Evolutionary conservation across 2,329 filamentous ascomycete species (phyloP), one percentile per base, ranked within the genome.

Genomic region (Botrytis elliptica): DNA sequence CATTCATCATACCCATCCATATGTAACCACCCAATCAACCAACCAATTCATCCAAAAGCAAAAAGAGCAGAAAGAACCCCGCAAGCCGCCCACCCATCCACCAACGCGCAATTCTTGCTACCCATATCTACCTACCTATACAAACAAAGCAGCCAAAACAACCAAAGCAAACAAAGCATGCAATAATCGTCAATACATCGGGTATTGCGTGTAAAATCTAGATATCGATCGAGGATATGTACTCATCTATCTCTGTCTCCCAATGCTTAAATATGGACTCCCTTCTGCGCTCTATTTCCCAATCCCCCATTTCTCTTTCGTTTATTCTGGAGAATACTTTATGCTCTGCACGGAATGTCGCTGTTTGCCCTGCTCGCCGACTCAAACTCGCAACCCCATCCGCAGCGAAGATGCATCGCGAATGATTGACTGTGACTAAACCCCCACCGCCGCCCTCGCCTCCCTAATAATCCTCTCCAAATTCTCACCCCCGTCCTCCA

Each of bases 401-500:
- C 25, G 36, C 10, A 62, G 22, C 36, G 6, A 4, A 14, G 1
- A 44, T 16, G 16, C 29, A n/a, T 12, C 3, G 25, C 33, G 8
- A 52, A n/a, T 52, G 40, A 38, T 6, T 22, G 9, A 12, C 22
- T 22, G 6, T 18, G 2, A 40, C n/a, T 64, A 65, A 66, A 55
- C 70, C 36, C 66, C 72, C 38, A 73, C 46, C 49, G 57, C 59
- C 1, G 60, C 67, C 38, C 57, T 70, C 33, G 65, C 72, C 44
- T 73, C 55, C 20, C 40, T 42, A 70, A 73, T 59, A 36, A 70
- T 62, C 44, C 44, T 71, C 62, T 72, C 70, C 22, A 72, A 4
- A 42, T 68, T 66, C 33, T 68, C 59, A 7, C 44, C 55, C 12
- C 63, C 70, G 73, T 78, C 76, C 68, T 77, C 77, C 66, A 77